Evolutionary conservation across 2,329 filamentous ascomycete genomes (phyloP).

Genomic region (Fusarium tupiense): DNA sequence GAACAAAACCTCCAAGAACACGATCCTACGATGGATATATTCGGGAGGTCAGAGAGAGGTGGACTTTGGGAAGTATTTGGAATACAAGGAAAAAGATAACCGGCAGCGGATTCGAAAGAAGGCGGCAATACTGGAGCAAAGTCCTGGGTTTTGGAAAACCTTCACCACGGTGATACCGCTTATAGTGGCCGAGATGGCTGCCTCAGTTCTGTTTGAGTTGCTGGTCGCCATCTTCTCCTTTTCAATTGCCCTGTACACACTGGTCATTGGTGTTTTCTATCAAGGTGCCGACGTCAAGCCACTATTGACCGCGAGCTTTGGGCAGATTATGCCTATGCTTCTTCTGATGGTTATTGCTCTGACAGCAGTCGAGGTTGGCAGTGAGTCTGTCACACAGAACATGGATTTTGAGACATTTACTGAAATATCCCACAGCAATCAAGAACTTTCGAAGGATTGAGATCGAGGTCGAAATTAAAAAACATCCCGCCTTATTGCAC

Average conservation of each 20-base stretch:
- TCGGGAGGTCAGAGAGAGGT: not conserved
- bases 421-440: not conserved
- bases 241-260: constrained; percentile 5
- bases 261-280: not conserved
- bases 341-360: constrained; percentile 15
- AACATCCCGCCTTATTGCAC: not conserved
- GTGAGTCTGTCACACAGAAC: constrained; percentile 1
- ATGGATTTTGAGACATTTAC: not conserved
- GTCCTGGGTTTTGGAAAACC: not conserved
- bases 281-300: not conserved
- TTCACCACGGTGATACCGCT: not conserved
- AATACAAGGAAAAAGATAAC: not conserved
- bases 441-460: constrained; percentile 11
- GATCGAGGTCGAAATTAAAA: constrained; percentile 11
- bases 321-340: constrained; percentile 31
- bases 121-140: not conserved
- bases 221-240: not conserved
- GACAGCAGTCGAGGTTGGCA: constrained; percentile 23
- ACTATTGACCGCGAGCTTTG: not conserved
- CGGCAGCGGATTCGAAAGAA: not conserved
- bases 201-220: constrained; percentile 18
- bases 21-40: not conserved
- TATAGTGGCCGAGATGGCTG: constrained; percentile 5
- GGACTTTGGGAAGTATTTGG: constrained; percentile 1
- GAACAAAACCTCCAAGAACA: not conserved